A percentile compares a stretch with the other conserved stretches of the same genome.
phyloP scores from a whole-genome alignment of 176 grass and related monocot species.

The Phoenix roebelenii region DNA sequence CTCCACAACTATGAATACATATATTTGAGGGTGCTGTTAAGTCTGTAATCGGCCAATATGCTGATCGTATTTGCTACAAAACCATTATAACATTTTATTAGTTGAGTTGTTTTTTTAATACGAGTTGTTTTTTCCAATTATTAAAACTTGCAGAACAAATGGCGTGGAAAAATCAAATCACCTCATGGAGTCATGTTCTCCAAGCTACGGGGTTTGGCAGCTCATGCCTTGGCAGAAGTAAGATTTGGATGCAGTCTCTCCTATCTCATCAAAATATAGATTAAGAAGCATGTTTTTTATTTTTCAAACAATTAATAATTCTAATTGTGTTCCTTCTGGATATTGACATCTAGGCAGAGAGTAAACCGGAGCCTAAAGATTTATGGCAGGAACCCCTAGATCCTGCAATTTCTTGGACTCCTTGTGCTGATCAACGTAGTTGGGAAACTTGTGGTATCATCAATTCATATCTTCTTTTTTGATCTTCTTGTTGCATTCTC shows the following conservation, averaged over 20 bases:
- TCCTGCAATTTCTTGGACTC: constrained; percentile 59
- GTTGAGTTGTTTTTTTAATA: not conserved
- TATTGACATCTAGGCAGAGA: constrained; percentile 68
- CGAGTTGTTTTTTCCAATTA: too few species aligned
- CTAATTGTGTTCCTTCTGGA: constrained; percentile 3
- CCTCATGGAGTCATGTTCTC: constrained; percentile 61
- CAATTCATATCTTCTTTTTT: constrained; percentile 11
- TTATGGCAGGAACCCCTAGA: constrained; percentile 77
- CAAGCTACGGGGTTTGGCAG: constrained; percentile 54
- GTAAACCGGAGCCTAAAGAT: constrained; percentile 59
- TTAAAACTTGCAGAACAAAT: constrained; percentile 35
- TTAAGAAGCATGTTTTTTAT: not conserved
- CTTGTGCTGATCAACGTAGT: constrained; percentile 59
- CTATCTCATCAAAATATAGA: not conserved
- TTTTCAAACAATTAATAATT: constrained; percentile 1
- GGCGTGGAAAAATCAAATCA: constrained; percentile 28
- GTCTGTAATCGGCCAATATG: not conserved
- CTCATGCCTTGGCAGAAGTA: constrained; percentile 94
- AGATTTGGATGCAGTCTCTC: constrained; percentile 5
- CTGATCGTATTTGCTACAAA: not conserved
- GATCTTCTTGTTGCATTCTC: not conserved
- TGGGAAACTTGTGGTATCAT: constrained; percentile 38
- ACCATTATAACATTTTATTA: not conserved
- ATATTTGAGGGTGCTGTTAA: not conserved
- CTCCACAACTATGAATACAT: too few species aligned